These are phyloP conservation scores for Sugiyamaella xylanicola DNA, from an alignment of 1,139 yeast species.

Conservation along the genomic window DNA sequence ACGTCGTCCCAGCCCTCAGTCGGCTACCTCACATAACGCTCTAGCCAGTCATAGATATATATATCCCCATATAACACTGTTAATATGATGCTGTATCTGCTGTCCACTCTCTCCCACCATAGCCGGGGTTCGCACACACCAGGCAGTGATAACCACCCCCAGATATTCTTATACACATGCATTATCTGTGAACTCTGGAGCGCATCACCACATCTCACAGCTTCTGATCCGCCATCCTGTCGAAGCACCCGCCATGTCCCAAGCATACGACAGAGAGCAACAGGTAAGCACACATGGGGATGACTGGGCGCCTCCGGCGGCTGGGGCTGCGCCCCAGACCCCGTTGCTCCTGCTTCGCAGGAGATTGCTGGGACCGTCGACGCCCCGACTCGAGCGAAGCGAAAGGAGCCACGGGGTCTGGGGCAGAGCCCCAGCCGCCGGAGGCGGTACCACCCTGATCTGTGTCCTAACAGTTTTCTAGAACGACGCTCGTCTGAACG, in stretches of 20 bases:
- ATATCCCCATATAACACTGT: too few relatives aligned
- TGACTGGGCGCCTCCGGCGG: not conserved
- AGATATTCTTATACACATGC: not conserved
- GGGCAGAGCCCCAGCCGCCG: not conserved
- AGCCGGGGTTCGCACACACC: too few relatives aligned
- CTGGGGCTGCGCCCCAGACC: too few relatives aligned
- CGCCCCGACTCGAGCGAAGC: too few relatives aligned
- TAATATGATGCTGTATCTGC: too few relatives aligned
- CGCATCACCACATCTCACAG: not conserved
- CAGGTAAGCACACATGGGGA: conserved; percentile 28
- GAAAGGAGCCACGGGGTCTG: not conserved
- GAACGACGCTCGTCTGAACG: conserved; percentile 62
- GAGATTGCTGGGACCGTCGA: too few relatives aligned
- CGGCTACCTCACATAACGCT: conserved; percentile 9
- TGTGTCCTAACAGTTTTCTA: too few relatives aligned
- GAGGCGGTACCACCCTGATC: not conserved
- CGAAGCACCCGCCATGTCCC: conserved; percentile 27
- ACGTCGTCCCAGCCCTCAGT: conserved; percentile 11
- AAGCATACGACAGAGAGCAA: conserved; percentile 37
- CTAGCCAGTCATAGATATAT: too few relatives aligned
- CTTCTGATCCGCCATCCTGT: too few relatives aligned
- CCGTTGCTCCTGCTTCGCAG: too few relatives aligned
- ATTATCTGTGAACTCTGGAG: not conserved
- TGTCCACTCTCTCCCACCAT: too few relatives aligned
- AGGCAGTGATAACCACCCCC: too few relatives aligned